These are phyloP conservation scores for Penicillium tannophilum DNA, from an alignment of 495 filamentous ascomycete species.

Conservation along the genomic window DNA sequence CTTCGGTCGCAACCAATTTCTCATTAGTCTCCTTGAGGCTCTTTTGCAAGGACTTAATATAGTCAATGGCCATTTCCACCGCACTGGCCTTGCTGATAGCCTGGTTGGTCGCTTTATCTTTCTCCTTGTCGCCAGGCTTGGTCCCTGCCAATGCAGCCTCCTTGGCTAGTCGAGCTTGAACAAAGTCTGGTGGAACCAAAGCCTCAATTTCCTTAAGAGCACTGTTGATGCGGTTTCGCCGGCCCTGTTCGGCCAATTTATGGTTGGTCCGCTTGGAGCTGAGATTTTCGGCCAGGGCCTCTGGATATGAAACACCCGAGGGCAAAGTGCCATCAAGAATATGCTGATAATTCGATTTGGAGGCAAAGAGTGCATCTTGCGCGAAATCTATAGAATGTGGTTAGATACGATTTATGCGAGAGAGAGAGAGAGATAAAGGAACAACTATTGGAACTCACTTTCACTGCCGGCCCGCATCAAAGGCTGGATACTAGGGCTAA, in stretches of 20 bases:
- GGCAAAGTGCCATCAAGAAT: conserved; percentile 91
- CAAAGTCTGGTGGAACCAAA: conserved; percentile 64
- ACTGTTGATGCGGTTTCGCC: conserved; percentile 91
- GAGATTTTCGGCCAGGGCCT: conserved; percentile 85
- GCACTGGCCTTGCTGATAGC: conserved; percentile 91
- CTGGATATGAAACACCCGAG: conserved; percentile 87
- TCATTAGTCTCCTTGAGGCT: conserved; percentile 69
- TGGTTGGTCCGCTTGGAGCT: conserved; percentile 97
- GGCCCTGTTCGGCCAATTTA: conserved; percentile 96
- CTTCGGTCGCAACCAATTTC: conserved; percentile 65
- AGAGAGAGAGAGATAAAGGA: not conserved
- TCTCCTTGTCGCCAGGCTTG: conserved; percentile 46
- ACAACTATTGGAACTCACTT: conserved; percentile 51
- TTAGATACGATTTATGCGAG: conserved; percentile 1
- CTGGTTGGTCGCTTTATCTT: conserved; percentile 50
- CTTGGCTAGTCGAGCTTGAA: conserved; percentile 37
- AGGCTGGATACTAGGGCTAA: conserved; percentile 93
- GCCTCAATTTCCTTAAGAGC: conserved; percentile 89
- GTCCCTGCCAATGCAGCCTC: conserved; percentile 32
- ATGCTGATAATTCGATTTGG: conserved; percentile 97
- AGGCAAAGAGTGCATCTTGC: conserved; percentile 79
- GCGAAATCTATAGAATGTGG: conserved; percentile 42
- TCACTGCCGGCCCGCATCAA: conserved; percentile 75
- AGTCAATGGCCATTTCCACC: conserved; percentile 93
- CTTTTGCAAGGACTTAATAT: conserved; percentile 82